A percentile compares a stretch with the other conserved stretches of the same genome.
Evolutionary conservation across 192 early-diverging fungal species (phyloP).

Genomic region (Spizellomyces sp.): DNA sequence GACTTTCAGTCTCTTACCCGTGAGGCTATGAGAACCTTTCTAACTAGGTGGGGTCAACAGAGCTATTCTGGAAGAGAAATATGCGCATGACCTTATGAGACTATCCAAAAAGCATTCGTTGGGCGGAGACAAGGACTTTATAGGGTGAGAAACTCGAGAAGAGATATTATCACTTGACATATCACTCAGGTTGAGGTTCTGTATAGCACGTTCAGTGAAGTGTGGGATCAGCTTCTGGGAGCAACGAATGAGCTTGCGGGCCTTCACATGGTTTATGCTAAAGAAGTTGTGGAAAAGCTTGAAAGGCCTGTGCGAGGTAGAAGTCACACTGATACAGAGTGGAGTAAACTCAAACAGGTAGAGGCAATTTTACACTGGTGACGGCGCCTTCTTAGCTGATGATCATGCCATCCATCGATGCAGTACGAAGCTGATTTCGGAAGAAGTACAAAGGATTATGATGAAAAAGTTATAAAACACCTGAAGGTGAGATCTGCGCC

Average conservation of each 20-base stretch:
- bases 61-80: constrained; percentile 24
- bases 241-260: constrained; percentile 7
- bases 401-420: background rate
- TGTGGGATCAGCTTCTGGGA: constrained; percentile 21
- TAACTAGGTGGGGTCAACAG: background rate
- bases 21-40: background rate
- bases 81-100: constrained; percentile 17
- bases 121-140: constrained; percentile 14
- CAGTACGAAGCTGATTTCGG: constrained; percentile 21
- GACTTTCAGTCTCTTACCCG: background rate
- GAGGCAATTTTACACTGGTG: no score
- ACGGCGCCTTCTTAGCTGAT: background rate
- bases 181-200: background rate
- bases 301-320: constrained; percentile 14
- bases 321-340: constrained; percentile 17
- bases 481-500: constrained; percentile 15
- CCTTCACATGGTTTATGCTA: constrained; percentile 12
- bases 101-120: constrained; percentile 22
- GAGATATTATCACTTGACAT: background rate
- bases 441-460: constrained; percentile 20
- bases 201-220: constrained; percentile 15
- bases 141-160: constrained; percentile 1
- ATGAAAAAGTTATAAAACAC: constrained; percentile 29
- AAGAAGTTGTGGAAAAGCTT: constrained; percentile 16
- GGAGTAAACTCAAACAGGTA: constrained; percentile 24